phyloP scores from a whole-genome alignment of 805 yeast genomes.

The Nakazawaea ernobii region DNA sequence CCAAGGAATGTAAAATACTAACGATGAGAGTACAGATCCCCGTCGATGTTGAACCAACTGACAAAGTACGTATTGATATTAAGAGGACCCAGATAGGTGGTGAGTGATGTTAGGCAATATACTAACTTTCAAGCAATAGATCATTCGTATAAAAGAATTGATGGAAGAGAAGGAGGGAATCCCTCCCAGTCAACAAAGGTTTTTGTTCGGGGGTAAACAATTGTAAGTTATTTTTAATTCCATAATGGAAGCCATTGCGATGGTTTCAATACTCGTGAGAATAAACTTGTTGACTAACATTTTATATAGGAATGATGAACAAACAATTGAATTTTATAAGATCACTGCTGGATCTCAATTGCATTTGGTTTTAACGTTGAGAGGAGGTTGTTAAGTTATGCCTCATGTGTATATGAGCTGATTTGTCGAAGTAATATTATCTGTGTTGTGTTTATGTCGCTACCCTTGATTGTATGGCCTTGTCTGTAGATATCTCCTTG shows the following conservation, averaged over 20 bases:
- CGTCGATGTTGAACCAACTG: slow-evolving; percentile 66
- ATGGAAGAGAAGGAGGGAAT: slow-evolving; percentile 96
- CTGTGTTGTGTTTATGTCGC: too few species aligned
- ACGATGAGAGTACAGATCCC: slow-evolving; percentile 39
- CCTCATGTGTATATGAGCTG: too few species aligned
- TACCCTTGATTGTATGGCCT: too few species aligned
- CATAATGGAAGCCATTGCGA: neutral
- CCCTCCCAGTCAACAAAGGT: slow-evolving; percentile 92
- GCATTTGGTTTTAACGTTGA: slow-evolving; percentile 84
- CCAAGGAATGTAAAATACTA: neutral
- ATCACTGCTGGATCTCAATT: slow-evolving; percentile 80
- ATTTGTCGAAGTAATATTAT: too few species aligned
- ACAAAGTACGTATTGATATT: slow-evolving; percentile 39
- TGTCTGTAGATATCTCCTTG: too few species aligned
- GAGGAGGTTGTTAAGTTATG: slow-evolving; percentile 59
- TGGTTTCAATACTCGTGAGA: neutral
- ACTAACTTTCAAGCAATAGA: slow-evolving; percentile 23
- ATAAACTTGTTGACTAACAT: neutral
- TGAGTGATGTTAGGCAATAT: too few species aligned
- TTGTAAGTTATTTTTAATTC: slow-evolving; percentile 48
- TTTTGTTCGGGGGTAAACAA: slow-evolving; percentile 87
- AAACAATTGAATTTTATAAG: slow-evolving; percentile 67
- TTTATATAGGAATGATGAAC: slow-evolving; percentile 56
- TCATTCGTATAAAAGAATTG: slow-evolving; percentile 70
- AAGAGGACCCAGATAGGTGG: neutral